Percentiles rank a stretch among this genome's conserved stretches.
Evolutionary conservation across 495 filamentous ascomycete species (phyloP).

Genomic region (Clohesyomyces aquaticus): DNA sequence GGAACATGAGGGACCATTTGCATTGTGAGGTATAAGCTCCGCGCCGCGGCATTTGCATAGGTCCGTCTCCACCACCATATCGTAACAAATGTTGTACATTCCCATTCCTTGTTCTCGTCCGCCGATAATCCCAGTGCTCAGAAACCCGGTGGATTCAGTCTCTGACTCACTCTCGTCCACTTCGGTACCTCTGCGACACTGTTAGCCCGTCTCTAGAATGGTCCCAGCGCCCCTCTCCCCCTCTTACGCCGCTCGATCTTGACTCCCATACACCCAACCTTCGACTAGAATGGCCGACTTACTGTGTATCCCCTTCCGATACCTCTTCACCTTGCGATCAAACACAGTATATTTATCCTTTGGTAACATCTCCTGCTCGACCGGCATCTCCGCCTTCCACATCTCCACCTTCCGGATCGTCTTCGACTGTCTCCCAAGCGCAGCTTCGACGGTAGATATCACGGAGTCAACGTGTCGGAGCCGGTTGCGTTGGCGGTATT

Average conservation of each 20-base stretch:
- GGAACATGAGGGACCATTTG: background rate
- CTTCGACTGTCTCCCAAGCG: constrained; percentile 61
- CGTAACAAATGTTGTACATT: constrained; percentile 26
- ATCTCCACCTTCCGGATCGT: constrained; percentile 70
- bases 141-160: constrained; percentile 39
- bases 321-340: constrained; percentile 91
- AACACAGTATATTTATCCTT: constrained; percentile 98
- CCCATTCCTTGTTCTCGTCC: background rate
- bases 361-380: constrained; percentile 92
- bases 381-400: constrained; percentile 96
- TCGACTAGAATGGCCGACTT: constrained; percentile 49
- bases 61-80: constrained; percentile 5
- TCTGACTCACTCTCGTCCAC: constrained; percentile 41
- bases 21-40: background rate
- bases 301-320: constrained; percentile 97
- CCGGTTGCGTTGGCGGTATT: constrained; percentile 84
- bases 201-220: constrained; percentile 7
- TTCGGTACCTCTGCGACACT: constrained; percentile 33
- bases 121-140: constrained; percentile 1
- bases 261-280: background rate
- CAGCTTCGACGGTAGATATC: constrained; percentile 73
- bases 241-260: background rate
- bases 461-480: constrained; percentile 83
- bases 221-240: background rate
- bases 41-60: background rate